Base-by-base conservation (phyloP, 2,329 filamentous ascomycete genomes). In the Xylariaceae sp. region DNA sequence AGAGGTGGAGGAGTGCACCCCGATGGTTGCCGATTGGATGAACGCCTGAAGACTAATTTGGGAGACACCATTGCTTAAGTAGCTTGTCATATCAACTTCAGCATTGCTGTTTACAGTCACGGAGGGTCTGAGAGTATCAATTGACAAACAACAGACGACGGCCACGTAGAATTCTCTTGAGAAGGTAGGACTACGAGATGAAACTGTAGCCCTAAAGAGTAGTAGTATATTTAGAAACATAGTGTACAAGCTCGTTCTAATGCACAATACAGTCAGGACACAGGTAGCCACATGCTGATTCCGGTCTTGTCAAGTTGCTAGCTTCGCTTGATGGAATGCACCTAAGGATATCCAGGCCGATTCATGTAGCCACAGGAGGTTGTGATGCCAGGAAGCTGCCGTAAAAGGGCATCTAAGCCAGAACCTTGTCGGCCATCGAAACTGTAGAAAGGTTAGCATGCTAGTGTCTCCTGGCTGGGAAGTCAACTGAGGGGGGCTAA, bases 361-460 rank as follows among this genome's bases (percentile, higher is more conserved):
- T n/a, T n/a, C n/a, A n/a, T n/a, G n/a, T n/a, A n/a, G n/a, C n/a
- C 11, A 54, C 7, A 36, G 14, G 23, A 23, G n/a, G 24, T 28
- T 34, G 3, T n/a, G 14, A n/a, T 16, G 47, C 26, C 12, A 17
- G 5, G n/a, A 11, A 16, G n/a, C n/a, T n/a, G n/a, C n/a, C n/a
- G n/a, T n/a, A n/a, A n/a, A n/a, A n/a, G n/a, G n/a, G n/a, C n/a
- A 29, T 39, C 41, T 68, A 74, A 56, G 69, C 76, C 33, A 83
- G 63, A 5, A 84, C 81, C 58, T 82, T 78, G 33, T 82, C 77
- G 45, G 81, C 81, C 71, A 82, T 68, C 6, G 80, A 81, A 11
- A 82, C 81, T 82, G 58, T 7, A 29, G 29, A 14, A 4, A 19
- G 3, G 28, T 65, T 3, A 64, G 50, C 21, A 60, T 23, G 7